phyloP scores from a whole-genome alignment of 2,329 filamentous ascomycete genomes.

The Fusarium subtropicale region DNA sequence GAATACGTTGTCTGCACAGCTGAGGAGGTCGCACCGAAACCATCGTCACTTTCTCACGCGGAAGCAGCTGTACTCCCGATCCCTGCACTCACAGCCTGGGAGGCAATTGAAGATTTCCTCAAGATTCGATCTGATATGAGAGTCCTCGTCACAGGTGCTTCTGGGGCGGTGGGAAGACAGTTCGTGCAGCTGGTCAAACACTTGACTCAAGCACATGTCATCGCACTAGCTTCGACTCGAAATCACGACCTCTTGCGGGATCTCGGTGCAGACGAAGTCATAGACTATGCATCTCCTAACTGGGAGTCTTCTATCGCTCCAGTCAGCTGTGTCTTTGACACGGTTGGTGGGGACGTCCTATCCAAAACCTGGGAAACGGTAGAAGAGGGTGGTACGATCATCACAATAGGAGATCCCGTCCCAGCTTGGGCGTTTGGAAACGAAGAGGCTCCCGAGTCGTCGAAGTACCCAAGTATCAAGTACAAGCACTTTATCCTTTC shows the following conservation, averaged over 20 bases:
- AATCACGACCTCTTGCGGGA: constrained; percentile 30
- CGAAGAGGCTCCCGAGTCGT: constrained; percentile 34
- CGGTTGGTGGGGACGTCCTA: constrained; percentile 28
- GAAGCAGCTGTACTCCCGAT: constrained; percentile 23
- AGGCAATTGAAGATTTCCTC: constrained; percentile 4
- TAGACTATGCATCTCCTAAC: constrained; percentile 42
- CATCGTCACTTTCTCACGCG: background rate
- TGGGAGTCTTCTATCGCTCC: constrained; percentile 38
- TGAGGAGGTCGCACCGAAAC: constrained; percentile 4
- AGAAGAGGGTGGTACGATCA: constrained; percentile 47
- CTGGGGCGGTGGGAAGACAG: constrained; percentile 32
- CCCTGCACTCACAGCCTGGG: constrained; percentile 23
- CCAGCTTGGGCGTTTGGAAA: constrained; percentile 49
- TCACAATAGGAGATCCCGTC: constrained; percentile 53
- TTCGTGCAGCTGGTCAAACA: constrained; percentile 48
- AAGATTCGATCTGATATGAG: rapidly evolving
- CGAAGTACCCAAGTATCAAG: constrained; percentile 34
- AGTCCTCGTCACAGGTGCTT: constrained; percentile 16
- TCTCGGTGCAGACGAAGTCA: constrained; percentile 40
- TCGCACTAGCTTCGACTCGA: constrained; percentile 46
- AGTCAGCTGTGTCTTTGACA: constrained; percentile 22
- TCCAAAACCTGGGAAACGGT: constrained; percentile 48
- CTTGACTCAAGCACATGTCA: constrained; percentile 39
- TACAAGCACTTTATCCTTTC: constrained; percentile 47
- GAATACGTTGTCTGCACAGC: constrained; percentile 4